phyloP scores from a whole-genome alignment of 2,329 filamentous ascomycete species.

The Ascochyta viciae-villosae region DNA sequence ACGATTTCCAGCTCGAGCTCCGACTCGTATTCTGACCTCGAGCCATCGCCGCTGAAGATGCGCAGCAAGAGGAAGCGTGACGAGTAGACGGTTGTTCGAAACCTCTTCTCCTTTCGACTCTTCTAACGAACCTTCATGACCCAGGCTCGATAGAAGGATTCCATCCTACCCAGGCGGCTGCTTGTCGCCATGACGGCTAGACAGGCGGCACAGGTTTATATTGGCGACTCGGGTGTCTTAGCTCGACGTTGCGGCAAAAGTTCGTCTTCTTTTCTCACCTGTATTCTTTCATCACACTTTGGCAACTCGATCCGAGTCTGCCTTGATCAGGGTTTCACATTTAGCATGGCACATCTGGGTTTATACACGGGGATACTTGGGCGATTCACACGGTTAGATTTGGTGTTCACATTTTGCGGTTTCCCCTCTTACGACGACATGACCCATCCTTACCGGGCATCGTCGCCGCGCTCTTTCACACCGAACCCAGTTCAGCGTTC shows the following conservation, averaged over 20 bases:
- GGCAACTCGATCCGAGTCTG: conserved; percentile 19
- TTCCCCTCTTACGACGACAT: conserved; percentile 42
- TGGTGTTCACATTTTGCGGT: conserved; percentile 35
- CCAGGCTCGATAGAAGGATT: conserved; percentile 37
- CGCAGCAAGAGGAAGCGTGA: conserved; percentile 79
- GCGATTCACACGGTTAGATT: conserved; percentile 35
- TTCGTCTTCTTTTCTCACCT: conserved; percentile 33
- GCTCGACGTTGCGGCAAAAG: conserved; percentile 34
- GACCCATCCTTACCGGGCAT: conserved; percentile 37
- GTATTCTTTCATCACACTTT: conserved; percentile 39
- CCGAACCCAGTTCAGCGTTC: conserved; percentile 37
- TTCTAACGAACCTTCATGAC: conserved; percentile 47
- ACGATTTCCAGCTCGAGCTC: conserved; percentile 47
- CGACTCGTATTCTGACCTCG: conserved; percentile 47
- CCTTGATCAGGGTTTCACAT: conserved; percentile 27
- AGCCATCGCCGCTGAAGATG: conserved; percentile 56
- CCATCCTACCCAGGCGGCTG: conserved; percentile 22
- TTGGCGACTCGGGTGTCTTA: conserved; percentile 27
- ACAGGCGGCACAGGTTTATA: conserved; percentile 38
- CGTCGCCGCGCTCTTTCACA: conserved; percentile 36
- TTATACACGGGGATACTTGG: conserved; percentile 22
- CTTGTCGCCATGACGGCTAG: conserved; percentile 43
- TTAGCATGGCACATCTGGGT: conserved; percentile 34
- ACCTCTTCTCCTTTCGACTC: conserved; percentile 34
- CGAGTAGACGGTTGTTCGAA: conserved; percentile 50